These are phyloP conservation scores for Cladosporium sp. DNA, from an alignment of 2,329 filamentous ascomycete genomes.

Conservation along the genomic window DNA sequence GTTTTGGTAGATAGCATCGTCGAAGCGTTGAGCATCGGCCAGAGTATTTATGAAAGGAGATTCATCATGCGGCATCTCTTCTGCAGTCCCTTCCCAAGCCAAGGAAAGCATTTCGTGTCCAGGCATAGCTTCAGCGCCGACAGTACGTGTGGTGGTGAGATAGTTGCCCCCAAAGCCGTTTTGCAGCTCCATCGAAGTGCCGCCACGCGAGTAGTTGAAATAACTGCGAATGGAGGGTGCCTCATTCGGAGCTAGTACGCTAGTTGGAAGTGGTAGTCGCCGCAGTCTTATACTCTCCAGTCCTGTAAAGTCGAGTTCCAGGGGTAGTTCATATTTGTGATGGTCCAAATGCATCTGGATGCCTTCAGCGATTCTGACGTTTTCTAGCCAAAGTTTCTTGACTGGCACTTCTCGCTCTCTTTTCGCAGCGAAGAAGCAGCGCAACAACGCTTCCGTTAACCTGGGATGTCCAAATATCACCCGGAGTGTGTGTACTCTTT, in stretches of 20 bases:
- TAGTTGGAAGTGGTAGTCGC: slow-evolving; percentile 30
- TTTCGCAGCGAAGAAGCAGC: slow-evolving; percentile 35
- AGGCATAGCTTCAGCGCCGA: slow-evolving; percentile 13
- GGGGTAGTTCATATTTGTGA: slow-evolving; percentile 21
- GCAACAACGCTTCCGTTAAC: slow-evolving; percentile 36
- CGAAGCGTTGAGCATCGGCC: slow-evolving; percentile 12
- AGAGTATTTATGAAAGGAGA: slow-evolving; percentile 10
- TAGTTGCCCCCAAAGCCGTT: slow-evolving; percentile 26
- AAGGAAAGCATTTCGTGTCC: slow-evolving; percentile 16
- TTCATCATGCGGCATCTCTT: not conserved
- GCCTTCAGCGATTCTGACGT: slow-evolving; percentile 33
- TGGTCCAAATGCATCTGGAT: slow-evolving; percentile 13
- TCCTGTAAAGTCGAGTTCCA: slow-evolving; percentile 25
- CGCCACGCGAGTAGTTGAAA: slow-evolving; percentile 27
- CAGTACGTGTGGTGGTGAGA: slow-evolving; percentile 17
- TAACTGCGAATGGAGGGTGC: not conserved
- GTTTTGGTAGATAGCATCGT: slow-evolving; percentile 20
- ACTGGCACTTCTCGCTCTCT: slow-evolving; percentile 29
- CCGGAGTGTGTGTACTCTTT: slow-evolving; percentile 40
- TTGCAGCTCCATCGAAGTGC: slow-evolving; percentile 14
- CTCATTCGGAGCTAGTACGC: not conserved
- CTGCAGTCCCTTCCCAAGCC: not conserved
- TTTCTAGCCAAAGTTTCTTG: slow-evolving; percentile 43
- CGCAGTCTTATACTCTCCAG: slow-evolving; percentile 41
- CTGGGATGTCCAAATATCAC: slow-evolving; percentile 42